phyloP scores from a whole-genome alignment of 139 green algal genomes.

The Diplosphaera chodatii region DNA sequence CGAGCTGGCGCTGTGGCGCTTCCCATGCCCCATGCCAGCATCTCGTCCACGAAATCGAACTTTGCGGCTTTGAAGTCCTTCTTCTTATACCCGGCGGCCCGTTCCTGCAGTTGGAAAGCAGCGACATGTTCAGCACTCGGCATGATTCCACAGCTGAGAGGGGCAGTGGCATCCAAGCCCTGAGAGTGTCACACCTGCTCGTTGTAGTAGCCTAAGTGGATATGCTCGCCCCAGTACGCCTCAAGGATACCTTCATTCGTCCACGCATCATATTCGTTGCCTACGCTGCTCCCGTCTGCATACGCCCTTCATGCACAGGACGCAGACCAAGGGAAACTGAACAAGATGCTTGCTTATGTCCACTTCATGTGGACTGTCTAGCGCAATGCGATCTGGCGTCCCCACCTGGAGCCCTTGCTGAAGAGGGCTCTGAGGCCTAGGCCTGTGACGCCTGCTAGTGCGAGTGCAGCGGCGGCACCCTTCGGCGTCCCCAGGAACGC shows the following conservation, averaged over 20 bases:
- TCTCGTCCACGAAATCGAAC: slow-evolving; percentile 86
- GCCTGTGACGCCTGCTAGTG: background rate
- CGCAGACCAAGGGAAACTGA: too few relatives aligned
- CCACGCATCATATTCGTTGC: slow-evolving; percentile 91
- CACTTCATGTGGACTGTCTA: too few relatives aligned
- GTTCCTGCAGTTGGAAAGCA: slow-evolving; percentile 38
- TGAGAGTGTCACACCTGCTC: slow-evolving; percentile 33
- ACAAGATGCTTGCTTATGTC: too few relatives aligned
- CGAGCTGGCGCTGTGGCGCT: slow-evolving; percentile 25
- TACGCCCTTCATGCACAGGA: slow-evolving; percentile 65
- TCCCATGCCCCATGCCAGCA: slow-evolving; percentile 54
- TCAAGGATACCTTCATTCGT: slow-evolving; percentile 75
- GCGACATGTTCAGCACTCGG: background rate
- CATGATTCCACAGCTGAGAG: background rate
- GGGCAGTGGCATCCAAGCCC: background rate
- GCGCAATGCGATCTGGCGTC: too few relatives aligned
- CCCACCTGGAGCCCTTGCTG: background rate
- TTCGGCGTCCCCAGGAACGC: background rate
- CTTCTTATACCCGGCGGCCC: slow-evolving; percentile 61
- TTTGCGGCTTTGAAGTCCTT: slow-evolving; percentile 94
- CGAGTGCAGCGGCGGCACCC: background rate
- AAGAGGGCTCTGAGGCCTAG: background rate
- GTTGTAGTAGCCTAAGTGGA: slow-evolving; percentile 91
- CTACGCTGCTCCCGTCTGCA: slow-evolving; percentile 77
- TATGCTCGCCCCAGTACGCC: slow-evolving; percentile 94